Percentiles rank a stretch among this genome's conserved stretches.
These are phyloP conservation scores for Manihot esculenta DNA, from an alignment of 441 rosid species.

Conservation along the genomic window DNA sequence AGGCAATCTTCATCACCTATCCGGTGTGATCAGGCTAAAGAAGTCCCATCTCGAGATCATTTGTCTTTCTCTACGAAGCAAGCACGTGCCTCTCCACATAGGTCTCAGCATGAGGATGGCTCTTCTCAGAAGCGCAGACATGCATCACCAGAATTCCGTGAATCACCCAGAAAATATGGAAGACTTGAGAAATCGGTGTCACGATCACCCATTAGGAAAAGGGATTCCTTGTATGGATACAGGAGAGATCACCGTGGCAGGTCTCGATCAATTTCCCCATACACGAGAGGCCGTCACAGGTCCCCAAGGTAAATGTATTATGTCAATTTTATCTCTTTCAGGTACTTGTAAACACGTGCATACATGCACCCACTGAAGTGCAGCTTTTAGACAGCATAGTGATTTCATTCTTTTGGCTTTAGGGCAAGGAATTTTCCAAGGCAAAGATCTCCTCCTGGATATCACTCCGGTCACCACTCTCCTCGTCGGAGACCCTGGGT, in stretches of 20 bases:
- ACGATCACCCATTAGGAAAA: conserved; percentile 18
- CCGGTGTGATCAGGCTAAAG: conserved; percentile 11
- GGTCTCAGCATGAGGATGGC: not conserved
- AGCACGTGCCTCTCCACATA: conserved; percentile 11
- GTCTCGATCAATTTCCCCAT: conserved; percentile 26
- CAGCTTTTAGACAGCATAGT: not conserved
- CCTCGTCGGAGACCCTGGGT: conserved; percentile 28
- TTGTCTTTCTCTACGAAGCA: conserved; percentile 1
- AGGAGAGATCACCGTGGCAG: conserved; percentile 16
- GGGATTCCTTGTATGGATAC: conserved; percentile 18
- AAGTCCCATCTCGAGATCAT: not conserved
- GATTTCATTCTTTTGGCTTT: conserved; percentile 15
- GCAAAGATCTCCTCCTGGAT: conserved; percentile 19
- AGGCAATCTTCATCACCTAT: conserved; percentile 10
- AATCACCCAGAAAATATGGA: conserved; percentile 16
- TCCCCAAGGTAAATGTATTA: conserved; percentile 15
- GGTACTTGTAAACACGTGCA: not conserved
- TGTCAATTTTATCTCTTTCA: not conserved
- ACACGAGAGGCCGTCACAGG: conserved; percentile 12
- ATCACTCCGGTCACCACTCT: conserved; percentile 17
- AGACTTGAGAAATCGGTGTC: conserved; percentile 17
- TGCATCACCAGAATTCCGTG: not conserved
- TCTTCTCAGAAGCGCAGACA: not conserved
- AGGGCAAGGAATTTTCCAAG: conserved; percentile 27
- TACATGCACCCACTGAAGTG: not conserved